phyloP scores from a whole-genome alignment of 2,329 filamentous ascomycete genomes.

The Sporothrix sp. region DNA sequence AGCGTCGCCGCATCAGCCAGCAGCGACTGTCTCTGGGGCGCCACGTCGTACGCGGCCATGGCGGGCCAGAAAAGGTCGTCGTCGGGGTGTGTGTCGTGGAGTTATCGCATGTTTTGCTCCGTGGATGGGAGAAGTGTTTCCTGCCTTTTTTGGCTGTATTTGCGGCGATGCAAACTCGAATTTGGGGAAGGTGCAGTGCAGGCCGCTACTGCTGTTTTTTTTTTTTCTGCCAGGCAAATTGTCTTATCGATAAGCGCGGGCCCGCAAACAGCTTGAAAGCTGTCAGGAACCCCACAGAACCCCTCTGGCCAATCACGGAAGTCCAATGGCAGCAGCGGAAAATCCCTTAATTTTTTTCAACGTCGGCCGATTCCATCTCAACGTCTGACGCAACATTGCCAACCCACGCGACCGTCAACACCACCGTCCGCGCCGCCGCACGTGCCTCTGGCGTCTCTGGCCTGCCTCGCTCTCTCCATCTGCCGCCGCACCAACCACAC shows the following conservation, averaged over 20 bases:
- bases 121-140: too few relatives aligned
- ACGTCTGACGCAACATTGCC: neutral
- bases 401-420: conserved; percentile 3
- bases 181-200: neutral
- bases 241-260: conserved; percentile 13
- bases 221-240: conserved; percentile 9
- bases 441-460: neutral
- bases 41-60: conserved; percentile 49
- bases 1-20: conserved; percentile 45
- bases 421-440: neutral
- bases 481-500: neutral
- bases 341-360: conserved; percentile 12
- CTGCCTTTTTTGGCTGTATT: too few relatives aligned
- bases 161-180: conserved; percentile 4
- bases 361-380: conserved; percentile 8
- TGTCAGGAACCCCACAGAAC: neutral
- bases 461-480: neutral
- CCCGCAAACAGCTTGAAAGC: neutral
- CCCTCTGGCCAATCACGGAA: conserved; percentile 5
- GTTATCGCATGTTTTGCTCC: conserved; percentile 7
- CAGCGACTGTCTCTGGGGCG: conserved; percentile 44
- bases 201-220: conserved; percentile 5
- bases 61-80: conserved; percentile 5
- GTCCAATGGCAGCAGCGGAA: conserved; percentile 5
- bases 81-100: neutral